Evolutionary conservation across 2,329 filamentous ascomycete genomes (phyloP), one percentile per base, ranked within the genome.

Genomic region (Trichoderma sp.): DNA sequence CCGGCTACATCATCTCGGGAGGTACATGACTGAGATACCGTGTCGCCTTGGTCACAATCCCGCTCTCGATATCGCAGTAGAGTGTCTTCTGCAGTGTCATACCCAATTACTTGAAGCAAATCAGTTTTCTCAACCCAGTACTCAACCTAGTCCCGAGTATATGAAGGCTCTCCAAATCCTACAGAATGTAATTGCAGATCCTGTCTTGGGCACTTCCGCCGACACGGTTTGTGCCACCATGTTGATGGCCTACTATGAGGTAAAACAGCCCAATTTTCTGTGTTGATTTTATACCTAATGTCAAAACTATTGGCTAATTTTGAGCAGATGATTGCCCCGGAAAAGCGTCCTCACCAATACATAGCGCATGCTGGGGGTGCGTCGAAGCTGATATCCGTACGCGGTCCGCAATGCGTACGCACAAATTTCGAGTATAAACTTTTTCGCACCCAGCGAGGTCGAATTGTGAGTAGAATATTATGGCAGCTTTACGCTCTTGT

Each of bases 181-280:
- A 13, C 61, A 64, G 26, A 50, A 64, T 64, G 39, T 64, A 4
- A 64, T 64, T 64, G 36, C 61, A 30, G 36, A 64, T 64, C 61
- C 61, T 20, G 36, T 50, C 23, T 64, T 64, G 34, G 61, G 61
- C 36, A 64, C 34, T 30, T 64, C 61, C 20, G 13, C 61, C 26
- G 61, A 64, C 13, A 64, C 61, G 1, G 36, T 64, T 32, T 64
- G 36, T 47, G 61, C 61, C 36, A 64, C 61, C 15, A 64, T 64
- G 34, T 13, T 64, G 61, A 64, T 64, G 36, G 61, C 61, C 30
- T 26, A 64, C 26, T 64, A 64, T 43, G 61, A 64, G 39, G 61
- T 64, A 47, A 39, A 39, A 15, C 3, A 4, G 20, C 17, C 34
- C 17, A 26, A 3, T 8, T 39, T 9, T 26, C 3, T 15, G 7